These are phyloP conservation scores for Phtheirospermum japonicum DNA, from an alignment of 257 asterid species.

Conservation along the genomic window DNA sequence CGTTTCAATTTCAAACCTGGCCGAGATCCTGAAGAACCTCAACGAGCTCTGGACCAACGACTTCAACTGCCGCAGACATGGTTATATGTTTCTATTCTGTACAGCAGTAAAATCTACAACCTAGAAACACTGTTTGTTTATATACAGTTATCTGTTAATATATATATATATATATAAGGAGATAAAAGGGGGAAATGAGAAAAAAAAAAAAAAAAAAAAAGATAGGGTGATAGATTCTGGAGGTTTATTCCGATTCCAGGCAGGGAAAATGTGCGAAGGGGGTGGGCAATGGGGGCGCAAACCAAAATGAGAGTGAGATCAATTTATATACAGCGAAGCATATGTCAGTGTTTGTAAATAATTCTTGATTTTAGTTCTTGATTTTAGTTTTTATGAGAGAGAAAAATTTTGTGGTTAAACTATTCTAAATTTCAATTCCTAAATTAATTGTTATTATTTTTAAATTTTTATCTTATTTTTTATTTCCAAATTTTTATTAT, in stretches of 20 bases:
- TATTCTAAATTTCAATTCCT: no score
- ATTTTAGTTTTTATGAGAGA: no score
- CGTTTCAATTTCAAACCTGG: slow-evolving; percentile 35
- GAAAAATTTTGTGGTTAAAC: no score
- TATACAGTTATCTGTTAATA: slow-evolving; percentile 8
- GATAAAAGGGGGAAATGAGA: not conserved
- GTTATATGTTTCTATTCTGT: slow-evolving; percentile 19
- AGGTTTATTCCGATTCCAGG: slow-evolving; percentile 39
- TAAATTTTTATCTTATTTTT: no score
- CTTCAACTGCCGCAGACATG: slow-evolving; percentile 47
- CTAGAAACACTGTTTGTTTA: slow-evolving; percentile 15
- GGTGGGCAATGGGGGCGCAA: not conserved
- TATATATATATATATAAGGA: not conserved
- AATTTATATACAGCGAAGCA: no score
- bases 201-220: slow-evolving; percentile 5
- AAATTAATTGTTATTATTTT: no score
- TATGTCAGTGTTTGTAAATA: no score
- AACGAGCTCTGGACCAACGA: slow-evolving; percentile 36
- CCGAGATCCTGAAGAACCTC: slow-evolving; percentile 37
- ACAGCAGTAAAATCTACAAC: slow-evolving; percentile 25
- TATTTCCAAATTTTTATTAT: no score
- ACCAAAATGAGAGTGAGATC: not conserved
- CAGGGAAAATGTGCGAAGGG: slow-evolving; percentile 4
- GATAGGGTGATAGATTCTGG: slow-evolving; percentile 22
- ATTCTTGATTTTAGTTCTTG: no score